Evolutionary conservation across 257 asterid species (phyloP).

Genomic region (Capsicum chinense): DNA sequence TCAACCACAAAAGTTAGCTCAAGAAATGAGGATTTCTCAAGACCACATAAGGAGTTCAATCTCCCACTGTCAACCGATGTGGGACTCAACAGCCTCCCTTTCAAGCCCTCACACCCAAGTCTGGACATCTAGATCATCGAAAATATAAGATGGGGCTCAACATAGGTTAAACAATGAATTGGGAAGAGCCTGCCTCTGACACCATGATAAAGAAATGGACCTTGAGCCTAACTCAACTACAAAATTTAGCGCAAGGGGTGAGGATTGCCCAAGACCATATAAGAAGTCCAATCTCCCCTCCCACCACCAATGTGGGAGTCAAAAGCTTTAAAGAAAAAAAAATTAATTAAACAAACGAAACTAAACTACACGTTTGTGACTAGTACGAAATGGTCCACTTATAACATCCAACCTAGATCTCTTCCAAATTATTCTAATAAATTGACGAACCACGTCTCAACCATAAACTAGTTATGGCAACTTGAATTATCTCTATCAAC

Average conservation of each 20-base stretch:
- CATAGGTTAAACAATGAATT: background rate
- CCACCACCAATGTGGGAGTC: background rate
- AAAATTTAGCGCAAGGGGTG: background rate
- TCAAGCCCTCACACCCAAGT: background rate
- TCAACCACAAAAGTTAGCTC: background rate
- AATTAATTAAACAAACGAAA: background rate
- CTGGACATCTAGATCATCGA: background rate
- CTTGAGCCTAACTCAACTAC: background rate
- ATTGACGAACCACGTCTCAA: background rate
- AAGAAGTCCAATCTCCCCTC: background rate
- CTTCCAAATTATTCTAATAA: constrained; percentile 12
- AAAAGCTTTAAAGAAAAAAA: background rate
- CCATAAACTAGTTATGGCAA: background rate
- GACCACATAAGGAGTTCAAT: constrained; percentile 1
- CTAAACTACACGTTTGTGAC: background rate
- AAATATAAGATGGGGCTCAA: background rate
- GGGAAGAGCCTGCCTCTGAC: background rate
- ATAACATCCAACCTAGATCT: background rate
- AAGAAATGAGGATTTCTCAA: background rate
- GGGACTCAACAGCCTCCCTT: background rate
- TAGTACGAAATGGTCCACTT: background rate
- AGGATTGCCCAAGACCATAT: background rate
- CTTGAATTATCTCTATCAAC: constrained; percentile 16
- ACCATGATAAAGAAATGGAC: background rate
- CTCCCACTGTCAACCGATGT: constrained; percentile 8